These are phyloP conservation scores for Ilex paraguariensis DNA, from an alignment of 305 asterid genomes.

Conservation along the genomic window DNA sequence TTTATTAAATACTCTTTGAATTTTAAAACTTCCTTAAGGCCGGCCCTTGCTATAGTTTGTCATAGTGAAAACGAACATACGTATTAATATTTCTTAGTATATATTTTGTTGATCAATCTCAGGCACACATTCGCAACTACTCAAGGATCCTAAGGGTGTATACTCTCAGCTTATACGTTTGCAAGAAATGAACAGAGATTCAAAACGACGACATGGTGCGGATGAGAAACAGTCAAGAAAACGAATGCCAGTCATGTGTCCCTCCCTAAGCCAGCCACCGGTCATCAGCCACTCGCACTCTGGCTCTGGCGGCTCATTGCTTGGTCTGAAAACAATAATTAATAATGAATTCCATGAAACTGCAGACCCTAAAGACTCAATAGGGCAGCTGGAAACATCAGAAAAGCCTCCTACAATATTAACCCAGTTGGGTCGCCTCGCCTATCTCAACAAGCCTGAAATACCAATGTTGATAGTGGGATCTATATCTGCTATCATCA, in stretches of 20 bases:
- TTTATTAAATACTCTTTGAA: too few species aligned
- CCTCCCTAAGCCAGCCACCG: slow-evolving; percentile 15
- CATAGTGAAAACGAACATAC: not conserved
- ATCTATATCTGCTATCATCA: slow-evolving; percentile 48
- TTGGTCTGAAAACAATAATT: not conserved
- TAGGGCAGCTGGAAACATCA: too few species aligned
- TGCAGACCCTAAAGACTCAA: not conserved
- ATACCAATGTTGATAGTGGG: slow-evolving; percentile 43
- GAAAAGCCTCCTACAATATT: not conserved
- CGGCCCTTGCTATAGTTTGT: not conserved
- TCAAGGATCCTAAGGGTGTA: slow-evolving; percentile 53
- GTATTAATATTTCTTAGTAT: not conserved
- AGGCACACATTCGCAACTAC: slow-evolving; percentile 56
- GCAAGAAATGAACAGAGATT: slow-evolving; percentile 41
- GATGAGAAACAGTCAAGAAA: slow-evolving; percentile 17
- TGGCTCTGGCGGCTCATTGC: slow-evolving; percentile 3
- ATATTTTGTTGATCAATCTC: slow-evolving; percentile 7
- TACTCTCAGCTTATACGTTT: slow-evolving; percentile 58
- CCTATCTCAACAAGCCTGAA: slow-evolving; percentile 53
- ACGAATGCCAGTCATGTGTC: slow-evolving; percentile 13
- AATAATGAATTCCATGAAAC: slow-evolving; percentile 6
- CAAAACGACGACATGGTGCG: slow-evolving; percentile 7
- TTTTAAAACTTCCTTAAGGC: not conserved
- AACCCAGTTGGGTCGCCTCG: slow-evolving; percentile 41
- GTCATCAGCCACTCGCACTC: slow-evolving; percentile 27